phyloP scores from a whole-genome alignment of 495 filamentous ascomycete species.

The Xylaria telfairii region DNA sequence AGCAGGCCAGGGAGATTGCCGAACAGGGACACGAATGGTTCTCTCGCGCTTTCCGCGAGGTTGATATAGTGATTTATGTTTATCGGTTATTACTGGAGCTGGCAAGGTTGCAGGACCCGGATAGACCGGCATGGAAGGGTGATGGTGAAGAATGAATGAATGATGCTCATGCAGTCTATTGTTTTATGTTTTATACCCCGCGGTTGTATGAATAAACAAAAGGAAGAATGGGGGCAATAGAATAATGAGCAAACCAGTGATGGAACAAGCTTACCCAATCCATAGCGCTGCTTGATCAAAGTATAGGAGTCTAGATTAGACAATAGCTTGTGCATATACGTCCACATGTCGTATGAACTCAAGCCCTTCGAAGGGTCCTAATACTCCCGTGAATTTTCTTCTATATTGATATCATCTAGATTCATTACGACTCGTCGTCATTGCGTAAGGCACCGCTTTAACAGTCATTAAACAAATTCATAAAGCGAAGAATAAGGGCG shows the following conservation, averaged over 20 bases:
- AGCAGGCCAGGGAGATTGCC: constrained; percentile 49
- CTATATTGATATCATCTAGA: not conserved
- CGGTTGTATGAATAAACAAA: not conserved
- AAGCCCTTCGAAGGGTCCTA: too few species aligned
- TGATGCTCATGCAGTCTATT: not conserved
- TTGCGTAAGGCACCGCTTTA: not conserved
- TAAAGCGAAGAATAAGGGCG: not conserved
- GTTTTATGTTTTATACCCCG: not conserved
- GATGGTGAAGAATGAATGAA: not conserved
- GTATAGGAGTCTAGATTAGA: not conserved
- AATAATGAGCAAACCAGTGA: not conserved
- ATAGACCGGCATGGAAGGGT: constrained; percentile 21
- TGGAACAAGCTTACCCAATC: not conserved
- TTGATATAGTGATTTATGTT: constrained; percentile 50
- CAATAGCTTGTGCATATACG: not conserved
- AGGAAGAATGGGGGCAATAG: not conserved
- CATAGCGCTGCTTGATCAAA: not conserved
- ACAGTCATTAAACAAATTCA: not conserved
- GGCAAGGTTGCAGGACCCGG: constrained; percentile 44
- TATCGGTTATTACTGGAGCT: constrained; percentile 55
- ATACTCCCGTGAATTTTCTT: too few species aligned
- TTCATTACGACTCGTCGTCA: not conserved
- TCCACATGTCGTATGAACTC: not conserved
- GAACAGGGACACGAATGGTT: constrained; percentile 52
- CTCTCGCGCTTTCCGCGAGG: constrained; percentile 42